Conservation (phyloP, 129 eudicot species). For the Escallonia rubra region DNA sequence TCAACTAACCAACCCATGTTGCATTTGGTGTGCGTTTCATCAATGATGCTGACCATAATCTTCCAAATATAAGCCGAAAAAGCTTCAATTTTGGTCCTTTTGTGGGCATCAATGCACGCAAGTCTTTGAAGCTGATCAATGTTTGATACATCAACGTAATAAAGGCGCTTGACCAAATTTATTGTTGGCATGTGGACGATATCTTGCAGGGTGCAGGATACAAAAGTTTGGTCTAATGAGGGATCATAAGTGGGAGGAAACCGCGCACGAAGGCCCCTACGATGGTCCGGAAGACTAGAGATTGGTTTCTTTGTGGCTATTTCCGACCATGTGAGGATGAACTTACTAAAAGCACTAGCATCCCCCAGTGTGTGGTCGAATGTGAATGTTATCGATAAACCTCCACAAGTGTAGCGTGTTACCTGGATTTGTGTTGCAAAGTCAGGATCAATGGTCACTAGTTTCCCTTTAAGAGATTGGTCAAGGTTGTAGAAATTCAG, state of each 20-base stretch:
- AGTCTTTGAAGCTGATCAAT: constrained; percentile 10
- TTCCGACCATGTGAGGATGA: constrained; percentile 15
- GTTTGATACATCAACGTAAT: constrained; percentile 8
- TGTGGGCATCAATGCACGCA: constrained; percentile 9
- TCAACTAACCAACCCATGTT: constrained; percentile 26
- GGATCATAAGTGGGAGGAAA: constrained; percentile 11
- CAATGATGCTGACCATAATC: constrained; percentile 10
- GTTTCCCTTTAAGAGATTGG: constrained; percentile 12
- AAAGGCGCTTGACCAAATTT: constrained; percentile 11
- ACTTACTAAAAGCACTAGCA: constrained; percentile 27
- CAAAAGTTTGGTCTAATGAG: constrained; percentile 14
- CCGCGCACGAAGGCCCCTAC: constrained; percentile 12
- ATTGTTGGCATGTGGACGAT: constrained; percentile 14
- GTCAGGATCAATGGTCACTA: background rate
- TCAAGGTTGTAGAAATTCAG: constrained; percentile 18
- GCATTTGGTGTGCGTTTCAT: constrained; percentile 1
- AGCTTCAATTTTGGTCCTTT: constrained; percentile 26
- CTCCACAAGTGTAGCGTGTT: constrained; percentile 14
- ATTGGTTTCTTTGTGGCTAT: constrained; percentile 11
- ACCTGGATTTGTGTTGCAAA: constrained; percentile 14
- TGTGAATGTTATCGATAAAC: constrained; percentile 19
- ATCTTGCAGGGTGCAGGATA: constrained; percentile 24
- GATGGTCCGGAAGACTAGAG: constrained; percentile 8
- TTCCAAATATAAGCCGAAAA: constrained; percentile 25
- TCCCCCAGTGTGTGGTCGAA: constrained; percentile 27